Conservation (phyloP, 805 yeast species). For the Wickerhamiella kurtzmanii region DNA sequence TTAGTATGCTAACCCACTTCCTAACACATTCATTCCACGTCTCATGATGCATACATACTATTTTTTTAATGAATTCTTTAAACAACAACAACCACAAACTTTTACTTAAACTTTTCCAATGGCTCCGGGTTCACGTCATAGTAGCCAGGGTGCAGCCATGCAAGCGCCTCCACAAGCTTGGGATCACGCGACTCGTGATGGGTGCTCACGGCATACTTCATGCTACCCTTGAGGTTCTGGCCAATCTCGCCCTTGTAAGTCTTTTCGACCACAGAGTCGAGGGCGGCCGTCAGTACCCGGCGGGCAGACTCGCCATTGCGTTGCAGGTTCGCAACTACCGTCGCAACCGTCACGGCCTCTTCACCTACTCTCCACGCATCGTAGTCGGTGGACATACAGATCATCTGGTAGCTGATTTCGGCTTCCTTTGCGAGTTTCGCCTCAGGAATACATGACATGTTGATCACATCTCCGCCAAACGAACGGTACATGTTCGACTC, state of each 20-base stretch:
- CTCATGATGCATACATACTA: neutral
- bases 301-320: slow-evolving; percentile 85
- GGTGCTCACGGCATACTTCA: slow-evolving; percentile 74
- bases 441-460: slow-evolving; percentile 97
- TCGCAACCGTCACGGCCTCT: slow-evolving; percentile 96
- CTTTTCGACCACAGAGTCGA: slow-evolving; percentile 52
- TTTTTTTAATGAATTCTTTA: neutral
- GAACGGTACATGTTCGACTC: slow-evolving; percentile 76
- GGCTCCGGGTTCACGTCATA: slow-evolving; percentile 1
- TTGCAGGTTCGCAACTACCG: slow-evolving; percentile 78
- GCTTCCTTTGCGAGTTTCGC: slow-evolving; percentile 95
- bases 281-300: slow-evolving; percentile 53
- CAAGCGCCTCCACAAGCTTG: slow-evolving; percentile 65
- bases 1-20: slow-evolving; percentile 12
- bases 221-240: slow-evolving; percentile 54
- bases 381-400: slow-evolving; percentile 97
- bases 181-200: slow-evolving; percentile 56
- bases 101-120: neutral
- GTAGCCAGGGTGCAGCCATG: slow-evolving; percentile 70
- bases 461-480: slow-evolving; percentile 91
- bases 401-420: slow-evolving; percentile 92
- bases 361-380: slow-evolving; percentile 96
- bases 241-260: slow-evolving; percentile 50
- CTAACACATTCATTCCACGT: slow-evolving; percentile 3
- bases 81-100: neutral